Conservation (phyloP, 192 early-diverging fungal species). For the Umbelopsis sp. region DNA sequence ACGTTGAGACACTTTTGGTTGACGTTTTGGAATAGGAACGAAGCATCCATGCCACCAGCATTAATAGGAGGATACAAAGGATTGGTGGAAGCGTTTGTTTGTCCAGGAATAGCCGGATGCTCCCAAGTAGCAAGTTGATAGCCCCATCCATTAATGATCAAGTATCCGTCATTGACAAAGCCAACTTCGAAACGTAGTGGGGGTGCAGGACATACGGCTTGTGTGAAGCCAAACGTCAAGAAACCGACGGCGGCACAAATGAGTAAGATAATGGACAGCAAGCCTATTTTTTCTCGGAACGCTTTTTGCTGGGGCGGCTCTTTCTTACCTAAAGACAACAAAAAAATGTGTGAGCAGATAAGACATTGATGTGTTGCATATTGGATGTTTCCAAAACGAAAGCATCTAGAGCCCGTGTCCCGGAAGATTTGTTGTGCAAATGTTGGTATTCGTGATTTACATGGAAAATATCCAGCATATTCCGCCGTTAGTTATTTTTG, state of each 20-base stretch:
- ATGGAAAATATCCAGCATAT: too few species aligned
- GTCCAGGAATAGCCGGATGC: conserved; percentile 43
- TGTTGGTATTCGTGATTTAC: too few species aligned
- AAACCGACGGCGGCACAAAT: conserved; percentile 70
- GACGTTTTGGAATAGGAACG: conserved; percentile 71
- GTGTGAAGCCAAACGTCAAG: conserved; percentile 70
- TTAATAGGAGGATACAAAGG: conserved; percentile 53
- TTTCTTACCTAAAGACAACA: conserved; percentile 50
- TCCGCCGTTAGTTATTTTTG: too few species aligned
- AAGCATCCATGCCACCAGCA: conserved; percentile 69
- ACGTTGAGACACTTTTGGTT: conserved; percentile 58
- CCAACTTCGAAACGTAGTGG: conserved; percentile 44
- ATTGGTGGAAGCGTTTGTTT: conserved; percentile 52
- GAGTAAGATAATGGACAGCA: conserved; percentile 68
- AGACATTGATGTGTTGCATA: too few species aligned
- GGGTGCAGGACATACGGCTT: conserved; percentile 49
- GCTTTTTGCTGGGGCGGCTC: conserved; percentile 54
- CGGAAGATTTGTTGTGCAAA: too few species aligned
- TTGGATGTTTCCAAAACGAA: too few species aligned
- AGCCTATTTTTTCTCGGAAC: conserved; percentile 78
- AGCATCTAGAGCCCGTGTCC: too few species aligned
- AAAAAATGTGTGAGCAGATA: background rate
- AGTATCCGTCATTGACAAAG: conserved; percentile 51
- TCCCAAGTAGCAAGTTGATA: conserved; percentile 56
- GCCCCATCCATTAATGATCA: conserved; percentile 64